Percentiles rank a stretch among this genome's conserved stretches.
These are phyloP conservation scores for Cercospora zeae-maydis DNA, from an alignment of 2,329 filamentous ascomycete genomes.

Conservation along the genomic window DNA sequence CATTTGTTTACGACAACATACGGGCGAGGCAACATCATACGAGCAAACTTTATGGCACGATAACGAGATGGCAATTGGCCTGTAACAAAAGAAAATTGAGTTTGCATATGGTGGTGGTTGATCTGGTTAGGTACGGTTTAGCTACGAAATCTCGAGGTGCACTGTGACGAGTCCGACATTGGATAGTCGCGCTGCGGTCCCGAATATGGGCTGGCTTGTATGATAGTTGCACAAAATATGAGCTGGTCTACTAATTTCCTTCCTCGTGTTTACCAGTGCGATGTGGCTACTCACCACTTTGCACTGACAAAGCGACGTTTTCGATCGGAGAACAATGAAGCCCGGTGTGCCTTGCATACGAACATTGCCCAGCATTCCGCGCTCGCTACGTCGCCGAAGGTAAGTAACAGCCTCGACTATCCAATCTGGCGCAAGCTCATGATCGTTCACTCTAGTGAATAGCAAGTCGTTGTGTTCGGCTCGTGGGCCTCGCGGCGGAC, in stretches of 20 bases:
- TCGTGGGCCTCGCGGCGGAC: neutral
- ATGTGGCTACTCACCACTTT: neutral
- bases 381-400: neutral
- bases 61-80: slow-evolving; percentile 17
- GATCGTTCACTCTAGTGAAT: neutral
- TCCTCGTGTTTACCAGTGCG: neutral
- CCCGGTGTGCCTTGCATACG: neutral
- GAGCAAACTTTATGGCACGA: slow-evolving; percentile 17
- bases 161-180: slow-evolving; percentile 6
- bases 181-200: slow-evolving; percentile 5
- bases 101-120: slow-evolving; percentile 15
- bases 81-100: slow-evolving; percentile 16
- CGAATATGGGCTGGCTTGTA: slow-evolving; percentile 12
- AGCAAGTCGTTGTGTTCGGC: neutral
- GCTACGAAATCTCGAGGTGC: slow-evolving; percentile 6
- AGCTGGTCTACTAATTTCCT: slow-evolving; percentile 5
- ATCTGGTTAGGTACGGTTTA: slow-evolving; percentile 1
- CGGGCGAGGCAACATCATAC: slow-evolving; percentile 13
- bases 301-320: neutral
- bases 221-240: slow-evolving; percentile 14
- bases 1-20: slow-evolving; percentile 18
- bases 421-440: neutral
- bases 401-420: neutral
- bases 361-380: neutral
- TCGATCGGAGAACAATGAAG: neutral